These are phyloP conservation scores for Aspergillus fijiensis DNA, from an alignment of 2,329 filamentous ascomycete genomes.

Conservation along the genomic window DNA sequence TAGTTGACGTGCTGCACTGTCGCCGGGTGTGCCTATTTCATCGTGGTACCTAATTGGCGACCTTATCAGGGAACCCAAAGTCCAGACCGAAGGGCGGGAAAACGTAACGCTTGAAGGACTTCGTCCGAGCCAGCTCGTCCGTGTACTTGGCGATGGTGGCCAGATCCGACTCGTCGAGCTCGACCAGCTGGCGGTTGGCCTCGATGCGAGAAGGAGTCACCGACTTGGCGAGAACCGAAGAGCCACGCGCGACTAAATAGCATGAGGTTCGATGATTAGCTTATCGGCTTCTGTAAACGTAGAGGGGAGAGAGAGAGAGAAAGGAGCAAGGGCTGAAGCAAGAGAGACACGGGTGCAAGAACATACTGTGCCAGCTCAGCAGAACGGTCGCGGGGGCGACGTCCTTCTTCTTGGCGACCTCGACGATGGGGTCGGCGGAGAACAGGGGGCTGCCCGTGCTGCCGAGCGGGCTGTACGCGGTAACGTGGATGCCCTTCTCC, in stretches of 20 bases:
- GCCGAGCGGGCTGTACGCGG: slow-evolving; percentile 50
- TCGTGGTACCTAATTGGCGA: not conserved
- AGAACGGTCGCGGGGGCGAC: slow-evolving; percentile 42
- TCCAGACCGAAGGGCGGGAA: slow-evolving; percentile 68
- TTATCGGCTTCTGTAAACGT: too few species aligned
- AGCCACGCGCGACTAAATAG: slow-evolving; percentile 37
- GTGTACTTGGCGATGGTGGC: slow-evolving; percentile 40
- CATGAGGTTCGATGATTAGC: not conserved
- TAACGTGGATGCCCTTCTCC: slow-evolving; percentile 52
- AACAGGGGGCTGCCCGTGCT: slow-evolving; percentile 46
- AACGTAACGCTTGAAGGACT: slow-evolving; percentile 52
- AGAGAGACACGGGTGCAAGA: not conserved
- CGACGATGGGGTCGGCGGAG: slow-evolving; percentile 42
- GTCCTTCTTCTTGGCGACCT: slow-evolving; percentile 42
- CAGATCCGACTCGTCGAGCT: slow-evolving; percentile 40
- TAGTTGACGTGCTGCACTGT: not conserved
- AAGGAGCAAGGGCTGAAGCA: too few species aligned
- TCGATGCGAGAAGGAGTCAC: slow-evolving; percentile 44
- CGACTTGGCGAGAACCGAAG: slow-evolving; percentile 44
- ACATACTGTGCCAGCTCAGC: slow-evolving; percentile 47
- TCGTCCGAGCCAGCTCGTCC: slow-evolving; percentile 33
- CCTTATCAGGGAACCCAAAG: slow-evolving; percentile 72
- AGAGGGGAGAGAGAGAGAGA: too few species aligned
- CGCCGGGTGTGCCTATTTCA: too few species aligned
- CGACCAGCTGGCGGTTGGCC: slow-evolving; percentile 40